Evolutionary conservation across 2,329 filamentous ascomycete species (phyloP), one percentile per base, ranked within the genome.

Genomic region (Hypomyces perniciosus): DNA sequence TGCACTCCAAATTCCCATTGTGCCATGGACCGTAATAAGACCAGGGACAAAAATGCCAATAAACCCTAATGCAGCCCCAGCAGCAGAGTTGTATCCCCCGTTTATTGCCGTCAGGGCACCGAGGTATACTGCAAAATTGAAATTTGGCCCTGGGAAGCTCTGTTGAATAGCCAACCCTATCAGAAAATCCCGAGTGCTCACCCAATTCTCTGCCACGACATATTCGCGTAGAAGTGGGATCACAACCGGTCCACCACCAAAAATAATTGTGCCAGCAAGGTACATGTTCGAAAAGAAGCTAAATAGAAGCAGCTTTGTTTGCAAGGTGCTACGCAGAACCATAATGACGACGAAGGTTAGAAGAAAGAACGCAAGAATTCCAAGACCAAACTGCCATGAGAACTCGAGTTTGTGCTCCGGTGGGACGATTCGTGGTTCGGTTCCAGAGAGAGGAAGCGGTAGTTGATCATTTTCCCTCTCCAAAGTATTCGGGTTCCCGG

Each of bases 121-220:
- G 0, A 84, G 67, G 50, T 75, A 84, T 0, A 83, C 79, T 0
- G 78, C 79, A 53, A 83, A 83, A 60, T 74, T 74, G 31, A 69
- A 71, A 54, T 71, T 70, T 6, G 67, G 68, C 0, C 68, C 68
- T 0, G 86, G 85, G 51, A 89, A 85, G 0, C 83, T 77, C 64
- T 90, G 85, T 13, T 82, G 84, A 48, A 90, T 75, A 7, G 85
- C 86, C 0, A 90, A 77, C 0, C 85, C 86, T 45, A 90, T 80
- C 1, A 90, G 71, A 61, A 90, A 89, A 61, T 90, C 83, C 4
- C 86, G 77, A 0, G 83, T 73, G 0, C 76, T 79, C 0, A 90
- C 84, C 85, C 85, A 90, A 5, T 82, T 81, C 28, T 84, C 81
- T 0, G 75, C 73, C 0, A 88, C 85, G 33, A 88, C 72, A 57